Percentiles rank a stretch among this genome's conserved stretches.
These are phyloP conservation scores for Salvia splendens DNA, from an alignment of 257 asterid species.

Conservation along the genomic window DNA sequence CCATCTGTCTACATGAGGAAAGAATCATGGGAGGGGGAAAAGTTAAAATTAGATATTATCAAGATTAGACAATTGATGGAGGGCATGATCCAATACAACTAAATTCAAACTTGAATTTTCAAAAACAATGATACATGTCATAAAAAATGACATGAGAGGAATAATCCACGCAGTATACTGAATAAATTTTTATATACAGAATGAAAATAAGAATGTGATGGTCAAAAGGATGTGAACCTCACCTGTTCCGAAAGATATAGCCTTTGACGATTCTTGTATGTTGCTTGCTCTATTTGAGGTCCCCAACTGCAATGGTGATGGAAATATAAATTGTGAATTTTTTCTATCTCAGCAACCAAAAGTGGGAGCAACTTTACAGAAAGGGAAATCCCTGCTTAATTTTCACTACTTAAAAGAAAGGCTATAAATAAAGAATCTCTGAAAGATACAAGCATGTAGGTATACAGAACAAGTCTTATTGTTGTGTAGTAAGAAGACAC, in stretches of 20 bases:
- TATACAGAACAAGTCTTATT: background rate
- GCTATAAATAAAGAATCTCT: background rate
- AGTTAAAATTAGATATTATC: constrained; percentile 19
- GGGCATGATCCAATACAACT: background rate
- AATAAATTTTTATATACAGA: no score
- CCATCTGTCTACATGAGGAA: constrained; percentile 72
- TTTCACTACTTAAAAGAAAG: background rate
- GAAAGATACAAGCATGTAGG: background rate
- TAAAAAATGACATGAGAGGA: background rate
- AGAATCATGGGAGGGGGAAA: constrained; percentile 4
- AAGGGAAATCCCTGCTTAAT: constrained; percentile 6
- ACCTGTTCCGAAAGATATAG: constrained; percentile 95
- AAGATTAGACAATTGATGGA: constrained; percentile 29
- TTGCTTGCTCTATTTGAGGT: constrained; percentile 84
- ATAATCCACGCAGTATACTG: background rate
- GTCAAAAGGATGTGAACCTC: constrained; percentile 26
- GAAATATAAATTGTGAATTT: background rate
- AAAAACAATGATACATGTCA: background rate
- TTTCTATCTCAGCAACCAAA: constrained; percentile 9
- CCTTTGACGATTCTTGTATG: constrained; percentile 90
- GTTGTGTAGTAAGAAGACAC: background rate
- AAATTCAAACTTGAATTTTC: constrained; percentile 3
- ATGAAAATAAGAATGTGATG: constrained; percentile 13
- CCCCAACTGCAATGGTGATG: constrained; percentile 71
- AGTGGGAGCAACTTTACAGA: background rate